phyloP scores from a whole-genome alignment of 2,329 filamentous ascomycete genomes.

The Colletotrichum eleusines region DNA sequence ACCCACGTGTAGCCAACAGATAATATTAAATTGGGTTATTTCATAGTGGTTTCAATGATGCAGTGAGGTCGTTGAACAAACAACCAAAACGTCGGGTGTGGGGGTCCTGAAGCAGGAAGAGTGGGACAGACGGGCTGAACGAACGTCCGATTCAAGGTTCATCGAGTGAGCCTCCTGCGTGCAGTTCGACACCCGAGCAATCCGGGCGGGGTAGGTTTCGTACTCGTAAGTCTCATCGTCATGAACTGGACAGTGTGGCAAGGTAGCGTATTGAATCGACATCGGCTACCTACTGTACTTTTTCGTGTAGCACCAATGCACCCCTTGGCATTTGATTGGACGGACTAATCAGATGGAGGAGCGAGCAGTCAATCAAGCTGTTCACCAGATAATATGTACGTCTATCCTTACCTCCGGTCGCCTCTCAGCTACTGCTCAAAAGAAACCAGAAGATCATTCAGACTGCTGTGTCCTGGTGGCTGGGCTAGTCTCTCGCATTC shows the following conservation, averaged over 20 bases:
- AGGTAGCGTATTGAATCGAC: not conserved
- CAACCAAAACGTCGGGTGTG: constrained; percentile 18
- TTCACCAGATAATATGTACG: too few relatives aligned
- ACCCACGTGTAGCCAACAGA: constrained; percentile 17
- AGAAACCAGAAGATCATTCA: not conserved
- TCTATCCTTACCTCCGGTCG: not conserved
- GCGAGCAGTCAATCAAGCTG: not conserved
- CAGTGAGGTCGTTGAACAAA: not conserved
- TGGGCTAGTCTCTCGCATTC: not conserved
- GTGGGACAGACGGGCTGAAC: constrained; percentile 8
- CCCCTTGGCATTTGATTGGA: not conserved
- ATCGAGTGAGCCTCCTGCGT: constrained; percentile 2
- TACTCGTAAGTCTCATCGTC: constrained; percentile 27
- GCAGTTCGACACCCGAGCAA: constrained; percentile 13
- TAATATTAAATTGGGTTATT: constrained; percentile 1
- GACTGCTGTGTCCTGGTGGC: not conserved
- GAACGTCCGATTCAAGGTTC: constrained; percentile 24
- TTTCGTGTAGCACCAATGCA: not conserved
- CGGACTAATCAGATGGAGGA: too few relatives aligned
- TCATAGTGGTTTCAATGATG: not conserved
- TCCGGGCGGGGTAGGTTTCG: constrained; percentile 21
- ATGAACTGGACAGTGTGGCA: not conserved
- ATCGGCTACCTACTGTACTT: not conserved
- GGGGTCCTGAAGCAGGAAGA: not conserved
- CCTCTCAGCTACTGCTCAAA: not conserved